Conservation (phyloP, 805 yeast genomes). For the Pichia eremophila region DNA sequence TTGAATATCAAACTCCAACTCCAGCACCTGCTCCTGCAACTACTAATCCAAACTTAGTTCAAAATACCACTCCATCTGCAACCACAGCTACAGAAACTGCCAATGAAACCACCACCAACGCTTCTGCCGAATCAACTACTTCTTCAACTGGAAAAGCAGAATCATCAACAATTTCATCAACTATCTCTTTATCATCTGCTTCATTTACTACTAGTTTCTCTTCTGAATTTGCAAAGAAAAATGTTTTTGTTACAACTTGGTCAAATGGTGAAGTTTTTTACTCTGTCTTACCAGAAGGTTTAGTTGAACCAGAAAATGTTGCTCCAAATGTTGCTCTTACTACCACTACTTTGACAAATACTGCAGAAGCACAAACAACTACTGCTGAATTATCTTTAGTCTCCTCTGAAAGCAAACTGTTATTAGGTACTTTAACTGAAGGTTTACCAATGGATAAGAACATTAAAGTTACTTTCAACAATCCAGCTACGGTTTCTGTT, state of each 20-base stretch:
- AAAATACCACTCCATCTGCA: neutral
- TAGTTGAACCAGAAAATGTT: constrained; percentile 1
- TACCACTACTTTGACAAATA: constrained; percentile 10
- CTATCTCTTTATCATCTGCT: neutral
- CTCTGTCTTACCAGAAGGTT: constrained; percentile 1
- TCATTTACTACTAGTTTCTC: too few relatives aligned
- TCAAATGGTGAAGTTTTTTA: constrained; percentile 10
- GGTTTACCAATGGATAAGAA: constrained; percentile 9
- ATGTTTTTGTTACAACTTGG: constrained; percentile 5
- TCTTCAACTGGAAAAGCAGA: too few relatives aligned
- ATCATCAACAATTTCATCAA: neutral
- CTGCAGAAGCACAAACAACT: constrained; percentile 9
- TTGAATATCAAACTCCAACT: neutral
- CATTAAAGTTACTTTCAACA: constrained; percentile 7
- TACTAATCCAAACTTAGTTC: neutral
- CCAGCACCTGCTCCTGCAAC: neutral
- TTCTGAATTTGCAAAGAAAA: neutral
- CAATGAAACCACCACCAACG: too few relatives aligned
- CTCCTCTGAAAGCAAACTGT: constrained; percentile 4
- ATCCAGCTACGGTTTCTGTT: constrained; percentile 14
- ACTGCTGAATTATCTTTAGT: constrained; percentile 7
- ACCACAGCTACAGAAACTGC: too few relatives aligned
- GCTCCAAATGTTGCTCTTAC: constrained; percentile 12
- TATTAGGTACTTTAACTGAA: constrained; percentile 8
- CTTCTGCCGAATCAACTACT: too few relatives aligned